Percentiles rank a stretch among this genome's conserved stretches.
Evolutionary conservation across 805 yeast species (phyloP).

Genomic region (Lipomyces yamadae): DNA sequence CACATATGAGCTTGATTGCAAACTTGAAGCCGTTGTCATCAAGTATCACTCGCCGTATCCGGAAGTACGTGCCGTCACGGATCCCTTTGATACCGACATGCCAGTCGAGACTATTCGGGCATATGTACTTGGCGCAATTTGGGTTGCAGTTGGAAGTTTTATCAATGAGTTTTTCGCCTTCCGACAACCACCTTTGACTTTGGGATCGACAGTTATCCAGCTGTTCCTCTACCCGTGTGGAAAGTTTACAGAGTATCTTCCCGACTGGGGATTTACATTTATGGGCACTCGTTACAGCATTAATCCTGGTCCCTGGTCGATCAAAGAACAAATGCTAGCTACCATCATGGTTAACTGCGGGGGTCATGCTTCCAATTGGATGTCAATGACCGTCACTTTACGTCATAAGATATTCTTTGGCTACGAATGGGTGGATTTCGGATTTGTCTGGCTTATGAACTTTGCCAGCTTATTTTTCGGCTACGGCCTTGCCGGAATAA

Average conservation of each 20-base stretch:
- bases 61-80: constrained; percentile 63
- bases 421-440: constrained; percentile 47
- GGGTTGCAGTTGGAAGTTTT: constrained; percentile 63
- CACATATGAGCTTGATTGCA: constrained; percentile 44
- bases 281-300: constrained; percentile 49
- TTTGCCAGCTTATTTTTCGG: constrained; percentile 66
- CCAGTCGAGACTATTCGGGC: constrained; percentile 59
- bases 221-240: constrained; percentile 70
- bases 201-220: constrained; percentile 65
- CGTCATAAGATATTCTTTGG: constrained; percentile 25
- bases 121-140: constrained; percentile 56
- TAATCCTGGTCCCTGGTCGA: constrained; percentile 65
- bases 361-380: constrained; percentile 30
- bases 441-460: constrained; percentile 59
- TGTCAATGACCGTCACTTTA: constrained; percentile 24
- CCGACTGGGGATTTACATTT: constrained; percentile 35
- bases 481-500: constrained; percentile 67
- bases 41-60: constrained; percentile 59
- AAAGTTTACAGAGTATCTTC: constrained; percentile 39
- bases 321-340: constrained; percentile 65
- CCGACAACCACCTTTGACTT: constrained; percentile 60
- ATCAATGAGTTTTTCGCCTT: constrained; percentile 63
- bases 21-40: constrained; percentile 52
- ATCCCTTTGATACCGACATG: constrained; percentile 53
- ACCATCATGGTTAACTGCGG: constrained; percentile 47